phyloP scores from a whole-genome alignment of 176 grass and related monocot species.

The Oryza punctata region DNA sequence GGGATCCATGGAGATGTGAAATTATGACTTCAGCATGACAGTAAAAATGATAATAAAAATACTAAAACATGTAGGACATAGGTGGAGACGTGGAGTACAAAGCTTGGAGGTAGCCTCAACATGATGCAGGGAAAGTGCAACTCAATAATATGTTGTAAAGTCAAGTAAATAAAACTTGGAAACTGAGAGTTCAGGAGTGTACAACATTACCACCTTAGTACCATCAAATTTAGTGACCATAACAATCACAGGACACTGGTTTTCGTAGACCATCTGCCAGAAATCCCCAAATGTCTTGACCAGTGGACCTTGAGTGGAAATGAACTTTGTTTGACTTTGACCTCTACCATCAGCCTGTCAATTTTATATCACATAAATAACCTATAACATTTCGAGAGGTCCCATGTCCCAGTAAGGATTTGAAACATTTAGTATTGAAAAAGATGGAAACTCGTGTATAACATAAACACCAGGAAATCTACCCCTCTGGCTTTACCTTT shows the following conservation, averaged over 20 bases:
- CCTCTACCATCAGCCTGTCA: conserved; percentile 25
- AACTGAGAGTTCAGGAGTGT: not conserved
- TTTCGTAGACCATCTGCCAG: conserved; percentile 92
- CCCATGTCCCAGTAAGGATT: not conserved
- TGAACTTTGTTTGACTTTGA: conserved; percentile 60
- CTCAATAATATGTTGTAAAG: not conserved
- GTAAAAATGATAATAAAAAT: conserved; percentile 22
- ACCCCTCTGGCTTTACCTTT: conserved; percentile 48
- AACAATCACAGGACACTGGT: conserved; percentile 82
- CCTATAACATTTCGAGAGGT: not conserved
- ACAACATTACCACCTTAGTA: conserved; percentile 52
- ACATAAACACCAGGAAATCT: not conserved
- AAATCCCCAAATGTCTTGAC: conserved; percentile 75
- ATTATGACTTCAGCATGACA: conserved; percentile 15
- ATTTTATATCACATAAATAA: conserved; percentile 7
- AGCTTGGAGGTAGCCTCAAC: conserved; percentile 3
- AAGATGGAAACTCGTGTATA: not conserved
- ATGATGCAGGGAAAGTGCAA: not conserved
- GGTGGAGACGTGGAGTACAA: not conserved
- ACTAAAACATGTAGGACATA: not conserved
- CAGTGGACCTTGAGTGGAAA: conserved; percentile 92
- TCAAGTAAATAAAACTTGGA: conserved; percentile 21
- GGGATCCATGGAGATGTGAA: conserved; percentile 4
- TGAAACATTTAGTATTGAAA: not conserved
- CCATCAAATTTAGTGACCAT: conserved; percentile 83